phyloP scores from a whole-genome alignment of 305 asterid species.

The Monarda citriodora region DNA sequence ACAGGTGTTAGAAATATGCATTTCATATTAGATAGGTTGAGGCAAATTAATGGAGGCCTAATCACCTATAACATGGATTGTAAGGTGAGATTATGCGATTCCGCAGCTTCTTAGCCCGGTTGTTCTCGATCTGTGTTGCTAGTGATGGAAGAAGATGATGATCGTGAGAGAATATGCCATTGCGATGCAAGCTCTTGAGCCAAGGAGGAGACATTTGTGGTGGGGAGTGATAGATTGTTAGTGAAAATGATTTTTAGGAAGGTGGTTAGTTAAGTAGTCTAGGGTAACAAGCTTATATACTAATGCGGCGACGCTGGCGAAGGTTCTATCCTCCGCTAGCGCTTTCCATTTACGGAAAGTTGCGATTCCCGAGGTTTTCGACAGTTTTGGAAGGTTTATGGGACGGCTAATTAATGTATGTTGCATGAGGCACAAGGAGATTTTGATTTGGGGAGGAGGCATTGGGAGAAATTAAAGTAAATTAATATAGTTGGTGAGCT shows the following conservation, averaged over 20 bases:
- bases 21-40: too few species aligned
- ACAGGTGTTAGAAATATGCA: too few species aligned
- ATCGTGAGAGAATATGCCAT: constrained; percentile 62
- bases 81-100: constrained; percentile 65
- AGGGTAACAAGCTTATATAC: neutral
- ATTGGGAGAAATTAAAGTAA: neutral
- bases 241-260: too few species aligned
- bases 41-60: too few species aligned
- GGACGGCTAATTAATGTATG: neutral
- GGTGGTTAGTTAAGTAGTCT: neutral
- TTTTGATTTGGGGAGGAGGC: neutral
- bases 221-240: neutral
- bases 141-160: constrained; percentile 60
- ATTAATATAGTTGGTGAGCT: neutral
- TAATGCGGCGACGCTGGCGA: neutral
- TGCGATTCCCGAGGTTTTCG: constrained; percentile 21
- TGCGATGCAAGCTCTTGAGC: constrained; percentile 34
- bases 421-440: too few species aligned
- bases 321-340: neutral
- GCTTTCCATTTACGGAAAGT: constrained; percentile 30
- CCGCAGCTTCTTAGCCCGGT: constrained; percentile 46
- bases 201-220: constrained; percentile 50
- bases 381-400: constrained; percentile 22
- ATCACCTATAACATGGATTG: constrained; percentile 69
- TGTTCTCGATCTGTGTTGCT: constrained; percentile 45